A percentile compares a stretch with the other conserved stretches of the same genome.
Conservation (phyloP, 768 basidiomycete genomes). For the Leccinum uliginosum region DNA sequence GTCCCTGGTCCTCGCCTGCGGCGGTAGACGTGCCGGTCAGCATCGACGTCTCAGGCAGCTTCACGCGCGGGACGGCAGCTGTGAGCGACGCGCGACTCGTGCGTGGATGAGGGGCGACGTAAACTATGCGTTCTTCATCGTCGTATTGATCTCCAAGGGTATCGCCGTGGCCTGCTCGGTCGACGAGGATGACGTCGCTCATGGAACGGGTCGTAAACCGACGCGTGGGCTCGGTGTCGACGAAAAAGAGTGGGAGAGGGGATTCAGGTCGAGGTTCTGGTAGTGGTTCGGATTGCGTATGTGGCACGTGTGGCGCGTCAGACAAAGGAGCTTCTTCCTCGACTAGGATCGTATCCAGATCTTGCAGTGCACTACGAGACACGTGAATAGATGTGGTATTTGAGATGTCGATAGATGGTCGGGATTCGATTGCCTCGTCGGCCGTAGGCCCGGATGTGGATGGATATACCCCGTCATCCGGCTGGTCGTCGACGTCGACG, state of each 20-base stretch:
- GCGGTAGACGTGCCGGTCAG: conserved; percentile 16
- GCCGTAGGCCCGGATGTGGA: neutral
- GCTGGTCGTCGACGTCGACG: conserved; percentile 1
- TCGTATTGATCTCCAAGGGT: conserved; percentile 20
- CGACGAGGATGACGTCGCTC: conserved; percentile 23
- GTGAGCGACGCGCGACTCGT: conserved; percentile 13
- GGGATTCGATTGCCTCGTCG: conserved; percentile 2
- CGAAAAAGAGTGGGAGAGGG: conserved; percentile 22
- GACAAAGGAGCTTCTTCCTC: neutral
- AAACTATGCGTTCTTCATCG: conserved; percentile 72
- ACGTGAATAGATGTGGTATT: neutral
- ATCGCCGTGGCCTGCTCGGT: conserved; percentile 14
- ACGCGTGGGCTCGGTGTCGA: conserved; percentile 38
- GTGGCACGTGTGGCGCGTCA: neutral
- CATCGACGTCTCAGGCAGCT: conserved; percentile 22
- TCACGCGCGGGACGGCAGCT: conserved; percentile 10
- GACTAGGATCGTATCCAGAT: neutral
- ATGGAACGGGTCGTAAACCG: conserved; percentile 3
- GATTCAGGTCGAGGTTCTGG: neutral
- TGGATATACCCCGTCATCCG: neutral
- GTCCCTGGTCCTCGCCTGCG: neutral
- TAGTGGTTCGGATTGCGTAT: neutral
- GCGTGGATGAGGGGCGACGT: conserved; percentile 71
- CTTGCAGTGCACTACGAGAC: neutral
- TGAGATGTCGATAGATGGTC: conserved; percentile 11